A percentile compares a stretch with the other conserved stretches of the same genome.
Evolutionary conservation across 169 alveolate genomes (phyloP).

Genomic region (Plasmodium chabaudi): DNA sequence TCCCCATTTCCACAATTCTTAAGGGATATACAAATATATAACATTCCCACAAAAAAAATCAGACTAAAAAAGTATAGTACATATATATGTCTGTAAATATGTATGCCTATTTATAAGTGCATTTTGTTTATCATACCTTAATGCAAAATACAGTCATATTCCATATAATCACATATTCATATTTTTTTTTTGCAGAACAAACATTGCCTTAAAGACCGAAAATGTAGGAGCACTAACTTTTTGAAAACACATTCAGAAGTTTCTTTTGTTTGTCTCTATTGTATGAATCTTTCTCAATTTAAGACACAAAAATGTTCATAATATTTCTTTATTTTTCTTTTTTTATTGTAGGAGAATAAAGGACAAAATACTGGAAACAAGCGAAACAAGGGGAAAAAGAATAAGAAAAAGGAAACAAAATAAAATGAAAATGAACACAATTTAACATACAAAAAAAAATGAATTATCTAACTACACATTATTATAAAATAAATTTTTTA

Average conservation of each 20-base stretch:
- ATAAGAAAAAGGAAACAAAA: no score
- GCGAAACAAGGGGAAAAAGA: no score
- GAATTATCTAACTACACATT: no score
- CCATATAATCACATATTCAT: background rate
- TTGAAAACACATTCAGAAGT: background rate
- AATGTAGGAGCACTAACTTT: slow-evolving; percentile 2
- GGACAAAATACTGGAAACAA: no score
- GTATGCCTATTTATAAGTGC: background rate
- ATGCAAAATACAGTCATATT: background rate
- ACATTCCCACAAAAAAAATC: slow-evolving; percentile 41
- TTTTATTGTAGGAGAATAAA: no score
- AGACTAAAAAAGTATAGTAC: slow-evolving; percentile 40
- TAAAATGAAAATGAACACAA: no score
- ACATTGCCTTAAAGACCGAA: slow-evolving; percentile 19
- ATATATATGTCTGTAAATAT: background rate
- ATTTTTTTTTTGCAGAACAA: slow-evolving; percentile 43
- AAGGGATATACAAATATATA: slow-evolving; percentile 69
- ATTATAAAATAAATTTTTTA: no score
- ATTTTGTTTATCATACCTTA: no score
- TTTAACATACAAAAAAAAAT: no score
- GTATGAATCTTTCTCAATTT: no score
- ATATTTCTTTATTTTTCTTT: no score
- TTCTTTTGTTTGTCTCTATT: background rate
- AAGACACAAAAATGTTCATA: no score
- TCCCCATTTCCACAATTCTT: slow-evolving; percentile 76